phyloP scores from a whole-genome alignment of 331 rosid genomes.

The Pyrus hybrid region DNA sequence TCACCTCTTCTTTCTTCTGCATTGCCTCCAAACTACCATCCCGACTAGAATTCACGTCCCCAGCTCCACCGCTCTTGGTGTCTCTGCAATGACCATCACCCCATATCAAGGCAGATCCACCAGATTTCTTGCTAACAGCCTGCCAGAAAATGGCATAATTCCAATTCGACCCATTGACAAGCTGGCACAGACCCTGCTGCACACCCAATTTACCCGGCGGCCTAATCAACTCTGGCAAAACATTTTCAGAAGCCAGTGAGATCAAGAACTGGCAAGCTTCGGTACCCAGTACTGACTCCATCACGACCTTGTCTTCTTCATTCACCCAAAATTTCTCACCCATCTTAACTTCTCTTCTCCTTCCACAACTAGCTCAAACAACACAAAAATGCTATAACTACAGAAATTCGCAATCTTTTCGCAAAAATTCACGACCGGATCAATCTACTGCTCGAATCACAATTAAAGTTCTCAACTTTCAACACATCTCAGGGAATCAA shows the following conservation, averaged over 20 bases:
- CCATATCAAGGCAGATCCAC: conserved; percentile 59
- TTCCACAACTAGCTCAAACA: too few species aligned
- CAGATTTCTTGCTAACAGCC: conserved; percentile 61
- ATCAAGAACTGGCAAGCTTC: too few species aligned
- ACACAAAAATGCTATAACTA: conserved; percentile 4
- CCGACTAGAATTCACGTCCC: conserved; percentile 5
- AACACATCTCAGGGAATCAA: background rate
- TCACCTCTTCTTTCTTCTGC: conserved; percentile 41
- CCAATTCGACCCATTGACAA: too few species aligned
- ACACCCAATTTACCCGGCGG: too few species aligned
- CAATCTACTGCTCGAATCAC: background rate
- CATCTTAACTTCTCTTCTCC: too few species aligned
- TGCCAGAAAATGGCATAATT: conserved; percentile 84
- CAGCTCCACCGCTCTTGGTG: conserved; percentile 23
- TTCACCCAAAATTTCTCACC: too few species aligned
- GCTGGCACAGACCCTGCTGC: too few species aligned
- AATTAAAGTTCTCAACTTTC: background rate
- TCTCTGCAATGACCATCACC: conserved; percentile 69
- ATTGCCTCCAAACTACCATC: conserved; percentile 20
- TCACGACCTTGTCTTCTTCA: too few species aligned
- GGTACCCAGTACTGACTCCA: too few species aligned
- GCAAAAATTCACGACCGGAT: background rate
- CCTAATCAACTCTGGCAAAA: too few species aligned
- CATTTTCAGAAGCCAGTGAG: too few species aligned
- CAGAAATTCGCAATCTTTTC: background rate